Evolutionary conservation across 768 basidiomycete species (phyloP).

Genomic region (Naganishia randhawae): DNA sequence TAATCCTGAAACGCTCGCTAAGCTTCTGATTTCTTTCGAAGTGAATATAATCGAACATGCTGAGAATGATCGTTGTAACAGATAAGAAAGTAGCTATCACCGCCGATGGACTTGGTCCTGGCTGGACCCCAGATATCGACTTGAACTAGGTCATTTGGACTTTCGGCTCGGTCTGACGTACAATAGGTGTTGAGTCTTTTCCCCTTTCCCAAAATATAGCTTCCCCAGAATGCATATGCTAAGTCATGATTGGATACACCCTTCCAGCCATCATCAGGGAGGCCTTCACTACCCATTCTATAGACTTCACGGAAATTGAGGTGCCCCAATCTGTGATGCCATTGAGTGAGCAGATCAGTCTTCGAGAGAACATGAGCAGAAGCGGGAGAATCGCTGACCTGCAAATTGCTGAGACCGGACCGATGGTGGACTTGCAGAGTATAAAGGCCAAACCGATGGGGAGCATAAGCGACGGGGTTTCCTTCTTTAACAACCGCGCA

Average conservation of each 20-base stretch:
- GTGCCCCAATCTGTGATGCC: background rate
- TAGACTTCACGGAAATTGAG: background rate
- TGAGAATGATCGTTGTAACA: conserved; percentile 27
- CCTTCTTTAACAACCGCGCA: too few species aligned
- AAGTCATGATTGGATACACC: background rate
- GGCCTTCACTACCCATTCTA: background rate
- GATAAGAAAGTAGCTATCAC: conserved; percentile 25
- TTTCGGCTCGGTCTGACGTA: background rate
- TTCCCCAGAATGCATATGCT: background rate
- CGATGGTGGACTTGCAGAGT: background rate
- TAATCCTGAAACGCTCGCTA: conserved; percentile 19
- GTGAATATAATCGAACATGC: conserved; percentile 19
- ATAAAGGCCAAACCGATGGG: too few species aligned
- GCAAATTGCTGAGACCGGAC: background rate
- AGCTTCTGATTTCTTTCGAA: conserved; percentile 32
- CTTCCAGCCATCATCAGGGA: background rate
- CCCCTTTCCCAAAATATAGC: background rate
- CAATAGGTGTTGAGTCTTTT: background rate
- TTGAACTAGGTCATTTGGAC: background rate
- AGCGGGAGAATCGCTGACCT: background rate
- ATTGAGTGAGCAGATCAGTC: background rate
- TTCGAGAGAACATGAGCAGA: background rate
- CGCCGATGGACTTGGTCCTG: background rate
- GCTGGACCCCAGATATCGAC: background rate
- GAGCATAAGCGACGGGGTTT: too few species aligned